These are phyloP conservation scores for Knoxdaviesia proteae DNA, from an alignment of 2,329 filamentous ascomycete species.

Conservation along the genomic window DNA sequence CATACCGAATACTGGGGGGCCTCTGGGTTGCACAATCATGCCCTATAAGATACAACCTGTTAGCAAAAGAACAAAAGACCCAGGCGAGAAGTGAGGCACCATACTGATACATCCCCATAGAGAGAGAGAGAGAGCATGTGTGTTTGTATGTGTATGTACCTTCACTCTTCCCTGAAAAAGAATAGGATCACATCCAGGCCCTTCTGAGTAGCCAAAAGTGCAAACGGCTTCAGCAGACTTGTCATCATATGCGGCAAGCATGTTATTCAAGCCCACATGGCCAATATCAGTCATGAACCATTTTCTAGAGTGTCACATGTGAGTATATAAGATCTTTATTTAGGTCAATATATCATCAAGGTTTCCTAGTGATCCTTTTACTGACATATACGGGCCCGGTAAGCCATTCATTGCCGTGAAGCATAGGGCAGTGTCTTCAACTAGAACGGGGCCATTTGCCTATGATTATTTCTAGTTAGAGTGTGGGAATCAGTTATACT, in stretches of 20 bases:
- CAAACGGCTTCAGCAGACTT: slow-evolving; percentile 87
- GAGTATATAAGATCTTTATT: neutral
- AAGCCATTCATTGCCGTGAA: slow-evolving; percentile 82
- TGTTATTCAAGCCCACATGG: slow-evolving; percentile 69
- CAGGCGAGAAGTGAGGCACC: too few relatives aligned
- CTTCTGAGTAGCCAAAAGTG: slow-evolving; percentile 81
- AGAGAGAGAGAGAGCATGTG: neutral
- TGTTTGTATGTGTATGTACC: slow-evolving; percentile 22
- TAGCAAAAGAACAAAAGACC: neutral
- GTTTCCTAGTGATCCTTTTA: slow-evolving; percentile 4
- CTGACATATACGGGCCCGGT: slow-evolving; percentile 88
- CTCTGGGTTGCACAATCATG: slow-evolving; percentile 68
- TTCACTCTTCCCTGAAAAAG: slow-evolving; percentile 83
- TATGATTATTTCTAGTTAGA: slow-evolving; percentile 13
- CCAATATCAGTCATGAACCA: slow-evolving; percentile 78
- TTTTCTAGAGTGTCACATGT: slow-evolving; percentile 39
- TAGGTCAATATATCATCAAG: neutral
- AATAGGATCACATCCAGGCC: slow-evolving; percentile 63
- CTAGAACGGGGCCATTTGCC: slow-evolving; percentile 72
- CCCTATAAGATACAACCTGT: slow-evolving; percentile 18
- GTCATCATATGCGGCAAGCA: slow-evolving; percentile 73
- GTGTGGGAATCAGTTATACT: neutral
- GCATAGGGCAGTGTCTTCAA: slow-evolving; percentile 89
- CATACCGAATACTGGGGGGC: slow-evolving; percentile 65
- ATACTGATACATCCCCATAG: neutral